Percentiles rank a stretch among this genome's conserved stretches.
Conservation (phyloP, 495 filamentous ascomycete species). For the Bathelium albidoporum region DNA sequence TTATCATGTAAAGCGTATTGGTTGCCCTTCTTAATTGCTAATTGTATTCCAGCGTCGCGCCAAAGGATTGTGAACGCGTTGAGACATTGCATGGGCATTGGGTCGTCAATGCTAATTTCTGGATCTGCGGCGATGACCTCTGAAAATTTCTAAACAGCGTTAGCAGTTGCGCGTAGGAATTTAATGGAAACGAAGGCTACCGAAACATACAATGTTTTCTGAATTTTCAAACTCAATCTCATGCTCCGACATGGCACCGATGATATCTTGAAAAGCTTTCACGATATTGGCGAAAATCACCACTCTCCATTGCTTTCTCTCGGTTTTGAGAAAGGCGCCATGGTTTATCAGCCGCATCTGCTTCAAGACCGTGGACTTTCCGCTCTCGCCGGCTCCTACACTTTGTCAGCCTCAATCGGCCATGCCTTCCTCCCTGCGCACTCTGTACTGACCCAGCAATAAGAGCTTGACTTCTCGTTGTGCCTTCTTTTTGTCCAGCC, state of each 20-base stretch:
- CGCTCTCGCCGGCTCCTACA: slow-evolving; percentile 89
- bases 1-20: slow-evolving; percentile 97
- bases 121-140: slow-evolving; percentile 34
- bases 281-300: slow-evolving; percentile 60
- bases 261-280: slow-evolving; percentile 47
- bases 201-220: slow-evolving; percentile 57
- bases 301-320: slow-evolving; percentile 86
- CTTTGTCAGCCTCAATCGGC: background rate
- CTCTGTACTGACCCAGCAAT: slow-evolving; percentile 29
- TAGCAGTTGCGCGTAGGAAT: background rate
- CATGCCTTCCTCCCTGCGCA: slow-evolving; percentile 7
- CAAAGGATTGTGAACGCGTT: slow-evolving; percentile 76
- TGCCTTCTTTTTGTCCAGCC: slow-evolving; percentile 34
- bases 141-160: slow-evolving; percentile 15
- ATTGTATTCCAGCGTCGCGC: slow-evolving; percentile 72
- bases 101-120: slow-evolving; percentile 29
- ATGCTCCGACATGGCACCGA: slow-evolving; percentile 89
- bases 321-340: slow-evolving; percentile 79
- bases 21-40: slow-evolving; percentile 79
- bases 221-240: slow-evolving; percentile 68
- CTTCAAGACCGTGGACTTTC: slow-evolving; percentile 96
- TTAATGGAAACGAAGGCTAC: background rate
- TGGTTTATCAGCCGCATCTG: slow-evolving; percentile 99
- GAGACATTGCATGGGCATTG: slow-evolving; percentile 56
- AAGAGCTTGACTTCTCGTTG: slow-evolving; percentile 38